Evolutionary conservation across 495 filamentous ascomycete genomes (phyloP), one percentile per base, ranked within the genome.

Genomic region (Penicillium silybi): DNA sequence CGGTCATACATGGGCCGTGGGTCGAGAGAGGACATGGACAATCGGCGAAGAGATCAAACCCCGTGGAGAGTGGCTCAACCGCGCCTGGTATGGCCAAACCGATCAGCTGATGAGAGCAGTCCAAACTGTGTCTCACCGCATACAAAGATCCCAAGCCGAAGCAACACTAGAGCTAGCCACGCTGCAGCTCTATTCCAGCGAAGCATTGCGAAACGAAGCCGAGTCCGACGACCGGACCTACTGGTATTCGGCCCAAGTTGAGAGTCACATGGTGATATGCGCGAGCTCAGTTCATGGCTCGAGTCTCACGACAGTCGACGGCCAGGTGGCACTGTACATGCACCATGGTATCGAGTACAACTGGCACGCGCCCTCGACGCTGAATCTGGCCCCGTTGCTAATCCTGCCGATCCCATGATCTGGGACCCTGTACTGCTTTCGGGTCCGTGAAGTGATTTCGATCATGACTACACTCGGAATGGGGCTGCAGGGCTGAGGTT

Each of bases 301-400:
- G 6, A 40, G 46, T 29, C 32, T 37, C 35, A 48, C 46, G n/a
- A 9, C 35, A 20, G 25, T 22, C 5, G 7, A 49, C 44, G 25
- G 39, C 40, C 1, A 44, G 17, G 18, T 38, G 32, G 32, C 39
- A 48, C 41, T 29, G 29, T 17, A 44, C 40, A 20, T 19, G 23
- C 20, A 13, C 32, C 34, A 6, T 6, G 23, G 11, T n/a, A 16
- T 17, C 25, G 17, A n/a, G 25, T 29, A 41, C 47, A 32, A 17
- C 10, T 16, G 22, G 8, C 26, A 19, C 10, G 18, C 15, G 40
- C 8, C 18, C 17, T 44, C 49, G 43, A 53, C 25, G 34, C 38
- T 34, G 48, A 37, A 44, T 50, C 51, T 58, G 48, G 48, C 20
- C 48, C 20, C 40, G 41, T 59, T 59, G 56, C 13, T 20, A 56